Base-by-base conservation (phyloP, 2,329 filamentous ascomycete species). In the Hypoxylon sp. region DNA sequence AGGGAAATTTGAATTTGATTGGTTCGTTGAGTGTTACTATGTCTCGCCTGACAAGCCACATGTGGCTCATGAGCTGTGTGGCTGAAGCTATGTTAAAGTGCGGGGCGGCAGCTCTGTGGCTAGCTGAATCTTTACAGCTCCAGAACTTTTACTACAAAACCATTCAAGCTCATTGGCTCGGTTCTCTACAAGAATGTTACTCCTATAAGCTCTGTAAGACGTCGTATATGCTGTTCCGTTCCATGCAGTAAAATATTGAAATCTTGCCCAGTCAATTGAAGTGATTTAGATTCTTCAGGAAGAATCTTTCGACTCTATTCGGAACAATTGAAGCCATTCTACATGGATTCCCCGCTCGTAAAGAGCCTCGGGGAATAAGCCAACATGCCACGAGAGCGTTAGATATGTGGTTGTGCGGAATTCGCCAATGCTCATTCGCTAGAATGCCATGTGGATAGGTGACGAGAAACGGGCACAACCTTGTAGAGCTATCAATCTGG, bases 331-430 rank as follows among this genome's bases (percentile, higher is more conserved):
- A 3, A 21, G n/a, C 7, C 17, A 52, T 17, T 21, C 41, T 46
- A 49, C 64, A 65, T 67, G 53, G 48, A 41, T 68, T 69, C 67
- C 60, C 67, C 67, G 58, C 64, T 55, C 57, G 34, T 6, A 32
- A 11, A 43, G 34, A 34, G 28, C n/a, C 49, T 55, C 63, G 64
- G 61, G 59, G 45, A 68, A 65, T 68, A 53, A 66, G 50, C 38
- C 38, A 49, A 57, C 49, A 64, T 45, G 25, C 52, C 52, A 64
- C 53, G 55, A 67, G 65, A 65, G 45, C 59, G 23, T 50, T 9
- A 21, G 55, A 63, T 57, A 53, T 38, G 30, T 64, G 49, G 60
- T 68, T 68, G 67, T 70, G 65, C 62, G n/a, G 34, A 50, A 67
- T 65, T 60, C 51, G 41, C 32, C 34, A 30, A 49, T 34, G 45